These are phyloP conservation scores for Plantago elongata DNA, from an alignment of 257 asterid species.

Conservation along the genomic window DNA sequence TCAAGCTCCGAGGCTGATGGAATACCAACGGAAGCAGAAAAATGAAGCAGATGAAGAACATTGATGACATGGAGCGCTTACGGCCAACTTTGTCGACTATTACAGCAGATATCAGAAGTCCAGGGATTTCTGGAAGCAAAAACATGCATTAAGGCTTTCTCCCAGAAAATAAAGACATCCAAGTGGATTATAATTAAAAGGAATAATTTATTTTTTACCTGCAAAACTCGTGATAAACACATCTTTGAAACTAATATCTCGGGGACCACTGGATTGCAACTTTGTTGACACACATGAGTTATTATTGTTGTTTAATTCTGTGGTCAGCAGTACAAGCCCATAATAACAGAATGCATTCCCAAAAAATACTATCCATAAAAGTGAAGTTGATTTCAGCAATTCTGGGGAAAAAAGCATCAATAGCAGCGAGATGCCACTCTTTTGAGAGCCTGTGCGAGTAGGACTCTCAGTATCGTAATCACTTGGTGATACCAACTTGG, in stretches of 20 bases:
- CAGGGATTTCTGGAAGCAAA: constrained; percentile 59
- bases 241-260: constrained; percentile 45
- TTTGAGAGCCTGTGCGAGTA: constrained; percentile 18
- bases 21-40: constrained; percentile 55
- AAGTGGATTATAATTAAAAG: no score
- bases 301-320: constrained; percentile 52
- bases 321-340: constrained; percentile 73
- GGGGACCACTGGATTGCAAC: constrained; percentile 30
- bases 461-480: constrained; percentile 20
- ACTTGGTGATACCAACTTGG: constrained; percentile 37
- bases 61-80: constrained; percentile 54
- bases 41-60: constrained; percentile 53
- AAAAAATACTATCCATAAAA: constrained; percentile 65
- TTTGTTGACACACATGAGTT: constrained; percentile 30
- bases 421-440: constrained; percentile 36
- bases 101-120: constrained; percentile 55
- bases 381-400: constrained; percentile 54
- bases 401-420: constrained; percentile 60
- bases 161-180: no score
- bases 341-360: constrained; percentile 73
- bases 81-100: constrained; percentile 71
- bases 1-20: constrained; percentile 42
- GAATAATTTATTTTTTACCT: constrained; percentile 33
- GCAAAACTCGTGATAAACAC: constrained; percentile 70
- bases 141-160: not conserved